These are phyloP conservation scores for Endotrypanum monterogeii DNA, from an alignment of 208 protist genomes.

Conservation along the genomic window DNA sequence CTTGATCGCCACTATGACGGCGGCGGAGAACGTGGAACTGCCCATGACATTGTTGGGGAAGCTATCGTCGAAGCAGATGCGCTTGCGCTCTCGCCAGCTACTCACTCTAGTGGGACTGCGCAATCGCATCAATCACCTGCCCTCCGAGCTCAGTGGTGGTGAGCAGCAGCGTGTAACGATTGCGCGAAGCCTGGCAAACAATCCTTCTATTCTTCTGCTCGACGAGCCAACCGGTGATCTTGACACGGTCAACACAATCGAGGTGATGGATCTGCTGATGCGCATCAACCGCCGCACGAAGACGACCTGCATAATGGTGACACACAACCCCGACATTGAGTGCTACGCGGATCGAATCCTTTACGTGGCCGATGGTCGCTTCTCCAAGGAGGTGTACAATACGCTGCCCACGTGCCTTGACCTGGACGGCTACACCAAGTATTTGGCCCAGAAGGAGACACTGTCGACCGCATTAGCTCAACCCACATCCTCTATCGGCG, in stretches of 20 bases:
- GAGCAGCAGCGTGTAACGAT: conserved; percentile 97
- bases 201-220: conserved; percentile 95
- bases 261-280: conserved; percentile 98
- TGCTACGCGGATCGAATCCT: conserved; percentile 97
- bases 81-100: conserved; percentile 86
- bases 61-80: conserved; percentile 73
- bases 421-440: conserved; percentile 77
- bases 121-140: conserved; percentile 95
- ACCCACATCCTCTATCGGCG: not conserved
- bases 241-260: conserved; percentile 95
- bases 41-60: conserved; percentile 96
- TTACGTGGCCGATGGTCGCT: conserved; percentile 93
- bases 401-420: conserved; percentile 71
- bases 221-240: conserved; percentile 97
- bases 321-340: conserved; percentile 97
- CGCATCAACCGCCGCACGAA: conserved; percentile 91
- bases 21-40: conserved; percentile 97
- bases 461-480: conserved; percentile 19
- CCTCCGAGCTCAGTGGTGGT: conserved; percentile 96
- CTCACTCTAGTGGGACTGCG: conserved; percentile 94
- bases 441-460: conserved; percentile 61
- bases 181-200: conserved; percentile 93
- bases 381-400: conserved; percentile 93
- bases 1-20: conserved; percentile 96
- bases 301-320: conserved; percentile 97